phyloP scores from a whole-genome alignment of 169 alveolate species.

The Plasmodium gonderi region DNA sequence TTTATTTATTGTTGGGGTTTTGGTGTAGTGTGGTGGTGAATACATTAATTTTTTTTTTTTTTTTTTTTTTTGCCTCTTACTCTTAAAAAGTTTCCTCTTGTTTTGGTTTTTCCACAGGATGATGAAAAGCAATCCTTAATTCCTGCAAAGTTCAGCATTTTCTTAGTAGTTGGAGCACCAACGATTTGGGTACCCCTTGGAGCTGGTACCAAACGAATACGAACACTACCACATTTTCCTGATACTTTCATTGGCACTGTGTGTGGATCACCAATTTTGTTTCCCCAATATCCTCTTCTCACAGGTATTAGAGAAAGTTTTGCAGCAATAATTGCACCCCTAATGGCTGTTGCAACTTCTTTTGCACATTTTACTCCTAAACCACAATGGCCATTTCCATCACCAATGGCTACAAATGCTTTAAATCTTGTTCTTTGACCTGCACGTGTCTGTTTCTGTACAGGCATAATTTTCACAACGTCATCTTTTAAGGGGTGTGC shows the following conservation, averaged over 20 bases:
- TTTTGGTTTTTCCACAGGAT: constrained; percentile 98
- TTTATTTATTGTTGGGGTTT: too few species aligned
- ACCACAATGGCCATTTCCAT: constrained; percentile 97
- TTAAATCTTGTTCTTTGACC: constrained; percentile 99
- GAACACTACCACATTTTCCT: constrained; percentile 99
- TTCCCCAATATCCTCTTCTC: constrained; percentile 99
- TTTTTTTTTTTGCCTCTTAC: constrained; percentile 75
- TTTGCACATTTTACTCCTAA: constrained; percentile 98
- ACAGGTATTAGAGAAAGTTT: constrained; percentile 99
- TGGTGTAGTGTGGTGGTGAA: too few species aligned
- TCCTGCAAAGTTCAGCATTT: constrained; percentile 98
- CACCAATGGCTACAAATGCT: constrained; percentile 99
- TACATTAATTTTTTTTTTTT: background rate
- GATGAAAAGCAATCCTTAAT: constrained; percentile 98
- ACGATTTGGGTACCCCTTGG: constrained; percentile 99
- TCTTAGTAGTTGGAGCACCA: constrained; percentile 99
- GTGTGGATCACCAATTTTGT: constrained; percentile 99
- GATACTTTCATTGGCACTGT: constrained; percentile 99
- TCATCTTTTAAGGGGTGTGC: constrained; percentile 97
- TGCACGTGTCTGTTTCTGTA: constrained; percentile 99
- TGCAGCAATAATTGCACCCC: constrained; percentile 99
- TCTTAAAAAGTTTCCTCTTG: constrained; percentile 97
- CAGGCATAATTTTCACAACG: constrained; percentile 99
- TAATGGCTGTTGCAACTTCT: constrained; percentile 99
- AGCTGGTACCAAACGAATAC: constrained; percentile 99